Evolutionary conservation across 441 rosid genomes (phyloP).

Genomic region (Jatropha podagrica): DNA sequence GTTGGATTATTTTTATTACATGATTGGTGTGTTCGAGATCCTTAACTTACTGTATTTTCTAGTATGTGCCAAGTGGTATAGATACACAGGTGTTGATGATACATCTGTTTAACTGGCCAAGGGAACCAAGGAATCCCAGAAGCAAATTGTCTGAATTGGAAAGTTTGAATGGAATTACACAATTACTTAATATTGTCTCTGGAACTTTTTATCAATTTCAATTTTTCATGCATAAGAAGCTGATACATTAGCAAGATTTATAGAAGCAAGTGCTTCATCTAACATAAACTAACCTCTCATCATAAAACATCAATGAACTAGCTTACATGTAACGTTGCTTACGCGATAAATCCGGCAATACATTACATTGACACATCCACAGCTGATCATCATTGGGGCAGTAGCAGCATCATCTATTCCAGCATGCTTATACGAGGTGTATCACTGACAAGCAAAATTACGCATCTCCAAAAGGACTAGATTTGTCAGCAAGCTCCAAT

Average conservation of each 20-base stretch:
- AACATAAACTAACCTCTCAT: no score
- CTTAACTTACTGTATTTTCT: constrained; percentile 9
- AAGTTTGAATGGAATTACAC: neutral
- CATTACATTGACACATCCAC: neutral
- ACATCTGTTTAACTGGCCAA: neutral
- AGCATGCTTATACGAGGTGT: neutral
- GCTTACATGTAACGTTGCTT: no score
- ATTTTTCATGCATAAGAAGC: no score
- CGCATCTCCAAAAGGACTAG: neutral
- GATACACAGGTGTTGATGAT: constrained; percentile 10
- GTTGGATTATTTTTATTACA: constrained; percentile 15
- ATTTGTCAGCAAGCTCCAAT: neutral
- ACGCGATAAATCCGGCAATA: neutral
- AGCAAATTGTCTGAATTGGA: neutral
- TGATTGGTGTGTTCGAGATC: constrained; percentile 11
- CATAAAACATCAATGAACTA: no score
- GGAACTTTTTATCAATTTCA: no score
- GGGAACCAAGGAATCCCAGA: neutral
- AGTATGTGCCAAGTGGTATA: constrained; percentile 13
- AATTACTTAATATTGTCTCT: neutral
- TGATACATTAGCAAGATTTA: no score
- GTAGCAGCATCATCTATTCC: neutral
- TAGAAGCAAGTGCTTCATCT: no score
- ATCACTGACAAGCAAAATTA: neutral
- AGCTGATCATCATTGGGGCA: neutral